Base-by-base conservation (phyloP, 2,329 filamentous ascomycete species). In the Exophiala lecanii-corni region DNA sequence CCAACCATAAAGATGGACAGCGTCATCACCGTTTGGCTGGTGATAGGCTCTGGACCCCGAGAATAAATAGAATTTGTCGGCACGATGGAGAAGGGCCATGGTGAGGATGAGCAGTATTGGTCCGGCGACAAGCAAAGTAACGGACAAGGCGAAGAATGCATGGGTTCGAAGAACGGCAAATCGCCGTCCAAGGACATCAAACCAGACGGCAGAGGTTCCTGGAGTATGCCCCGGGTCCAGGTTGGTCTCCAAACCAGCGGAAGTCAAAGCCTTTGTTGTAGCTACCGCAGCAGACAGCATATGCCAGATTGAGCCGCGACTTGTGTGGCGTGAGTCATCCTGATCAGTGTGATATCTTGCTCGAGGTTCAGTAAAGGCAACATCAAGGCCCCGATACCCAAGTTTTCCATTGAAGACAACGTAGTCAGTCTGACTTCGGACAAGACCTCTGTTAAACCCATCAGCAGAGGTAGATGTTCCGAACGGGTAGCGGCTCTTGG, bases 401-500 rank as follows among this genome's bases (percentile, higher is more conserved):
- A 88, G 77, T 40, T 80, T 73, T 7, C 80, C 80, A 46, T 84
- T 77, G 59, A 95, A 94, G 33, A 97, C 78, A 32, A 83, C 75
- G 62, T 92, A 97, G 61, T 97, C 92, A 0, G 92, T 98, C 54
- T 86, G 82, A 59, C 89, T 96, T 47, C 81, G 76, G 37, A 98
- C 82, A 35, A 88, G 68, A 0, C 86, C 84, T 26, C 79, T 69
- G 45, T 86, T 81, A 62, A 96, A 98, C 1, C 86, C 87, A 68
- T 97, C 89, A 4, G 78, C 82, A 46, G 81, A 84, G 26, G 95
- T 71, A 13, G 95, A 84, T 1, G 82, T 84, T 9, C 89, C 89
- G 57, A 94, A 94, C 0, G 92, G 91, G 62, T 89, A 73, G 16
- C 76, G 74, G 18, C 78, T 77, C 19, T 76, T 76, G 43, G 75